Percentiles rank a stretch among this genome's conserved stretches.
Conservation (phyloP, 208 protist species). For the Leishmania arabica region DNA sequence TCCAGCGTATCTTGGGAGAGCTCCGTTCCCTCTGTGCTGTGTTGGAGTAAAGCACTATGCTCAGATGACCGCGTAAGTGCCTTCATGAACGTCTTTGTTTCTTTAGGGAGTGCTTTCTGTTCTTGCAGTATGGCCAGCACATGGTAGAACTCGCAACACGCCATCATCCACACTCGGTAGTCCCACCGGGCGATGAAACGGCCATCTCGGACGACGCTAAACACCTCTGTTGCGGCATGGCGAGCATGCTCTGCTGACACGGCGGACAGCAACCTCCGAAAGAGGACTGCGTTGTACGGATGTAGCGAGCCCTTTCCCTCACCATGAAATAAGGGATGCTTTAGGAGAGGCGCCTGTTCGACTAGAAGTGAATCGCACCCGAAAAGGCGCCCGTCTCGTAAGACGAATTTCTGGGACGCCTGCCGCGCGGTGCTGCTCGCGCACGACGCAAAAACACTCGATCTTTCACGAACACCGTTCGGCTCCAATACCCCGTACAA, state of each 20-base stretch:
- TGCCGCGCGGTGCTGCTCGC: slow-evolving; percentile 10
- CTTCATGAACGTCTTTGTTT: slow-evolving; percentile 25
- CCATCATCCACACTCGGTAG: slow-evolving; percentile 55
- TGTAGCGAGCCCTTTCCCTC: slow-evolving; percentile 19
- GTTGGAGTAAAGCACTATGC: neutral
- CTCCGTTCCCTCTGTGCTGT: neutral
- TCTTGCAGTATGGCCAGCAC: slow-evolving; percentile 53
- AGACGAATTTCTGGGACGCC: slow-evolving; percentile 14
- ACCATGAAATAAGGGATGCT: slow-evolving; percentile 1
- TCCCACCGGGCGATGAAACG: slow-evolving; percentile 38
- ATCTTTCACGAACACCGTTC: slow-evolving; percentile 11
- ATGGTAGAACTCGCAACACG: slow-evolving; percentile 62
- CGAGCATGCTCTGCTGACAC: slow-evolving; percentile 24
- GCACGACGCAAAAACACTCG: slow-evolving; percentile 22
- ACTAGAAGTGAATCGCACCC: slow-evolving; percentile 25
- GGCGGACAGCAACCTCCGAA: slow-evolving; percentile 14
- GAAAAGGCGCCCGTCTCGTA: slow-evolving; percentile 3
- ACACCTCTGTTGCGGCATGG: slow-evolving; percentile 2
- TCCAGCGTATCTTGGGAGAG: neutral
- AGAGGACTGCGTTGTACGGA: slow-evolving; percentile 23
- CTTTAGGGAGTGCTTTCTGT: slow-evolving; percentile 39
- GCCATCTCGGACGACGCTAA: slow-evolving; percentile 5
- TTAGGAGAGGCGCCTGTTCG: slow-evolving; percentile 12
- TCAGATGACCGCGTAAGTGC: slow-evolving; percentile 13
- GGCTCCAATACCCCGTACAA: slow-evolving; percentile 8